Base-by-base conservation (phyloP, 495 filamentous ascomycete species). In the Annulohypoxylon moriforme region DNA sequence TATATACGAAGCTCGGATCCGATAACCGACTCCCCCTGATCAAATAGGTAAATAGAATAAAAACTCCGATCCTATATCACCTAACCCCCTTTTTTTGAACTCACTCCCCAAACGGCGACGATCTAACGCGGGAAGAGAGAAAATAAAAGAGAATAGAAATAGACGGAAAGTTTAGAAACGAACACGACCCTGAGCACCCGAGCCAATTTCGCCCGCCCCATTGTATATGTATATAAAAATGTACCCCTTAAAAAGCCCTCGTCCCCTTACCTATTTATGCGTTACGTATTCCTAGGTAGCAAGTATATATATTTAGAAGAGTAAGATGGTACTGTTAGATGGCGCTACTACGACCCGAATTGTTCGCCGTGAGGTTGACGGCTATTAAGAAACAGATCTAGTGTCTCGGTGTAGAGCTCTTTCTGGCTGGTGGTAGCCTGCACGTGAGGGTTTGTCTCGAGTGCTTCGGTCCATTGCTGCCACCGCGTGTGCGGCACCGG, bases 381-480 rank as follows among this genome's bases (percentile, higher is more conserved):
- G 31, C 69, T 68, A 64, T 72, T 75, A 40, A 91, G 84, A 81
- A 77, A 86, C 84, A 86, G 89, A 86, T 85, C 90, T 76, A 80
- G 86, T 78, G 84, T 93, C 68, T 93, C 91, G 24, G 91, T 75
- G 74, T 95, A 96, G 9, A 95, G 84, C 46, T 90, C 86, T 75
- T 92, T 86, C 1, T 81, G 83, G 75, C 92, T 95, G 42, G 92
- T 94, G 9, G 94, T 97, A 64, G 88, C 88, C 78, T 87, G 87
- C 47, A 97, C 87, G 64, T 91, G 87, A 59, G 89, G 86, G 64
- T 94, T 89, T 2, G 82, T 76, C 78, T 97, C 94, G 46, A 98
- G 85, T 4, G 94, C 94, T n/a, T 91, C 81, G 6, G 96, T 81
- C 94, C 94, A 98, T 31, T 81, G 82, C 25, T 85, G 89, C 89